These are phyloP conservation scores for Schrenkiella parvula DNA, from an alignment of 345 rosid species.

Conservation along the genomic window DNA sequence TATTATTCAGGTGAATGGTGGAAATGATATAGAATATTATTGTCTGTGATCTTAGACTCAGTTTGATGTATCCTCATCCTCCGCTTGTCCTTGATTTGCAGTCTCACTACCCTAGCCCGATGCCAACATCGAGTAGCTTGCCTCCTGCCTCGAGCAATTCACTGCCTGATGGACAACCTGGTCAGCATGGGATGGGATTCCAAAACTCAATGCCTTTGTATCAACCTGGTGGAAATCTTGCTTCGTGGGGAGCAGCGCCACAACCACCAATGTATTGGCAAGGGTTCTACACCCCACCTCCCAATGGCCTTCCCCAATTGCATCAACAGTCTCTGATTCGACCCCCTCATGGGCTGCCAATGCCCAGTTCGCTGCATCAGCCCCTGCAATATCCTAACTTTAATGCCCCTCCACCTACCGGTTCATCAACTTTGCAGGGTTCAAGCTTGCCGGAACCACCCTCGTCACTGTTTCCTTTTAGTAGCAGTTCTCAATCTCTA, in stretches of 20 bases:
- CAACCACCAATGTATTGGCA: conserved; percentile 89
- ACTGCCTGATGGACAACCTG: conserved; percentile 48
- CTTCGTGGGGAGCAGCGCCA: conserved; percentile 80
- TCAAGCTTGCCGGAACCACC: conserved; percentile 55
- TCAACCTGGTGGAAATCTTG: conserved; percentile 82
- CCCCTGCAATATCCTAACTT: conserved; percentile 73
- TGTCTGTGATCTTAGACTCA: not conserved
- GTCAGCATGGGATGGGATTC: conserved; percentile 59
- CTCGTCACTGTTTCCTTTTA: conserved; percentile 37
- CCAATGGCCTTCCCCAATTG: conserved; percentile 75
- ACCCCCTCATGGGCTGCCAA: conserved; percentile 67
- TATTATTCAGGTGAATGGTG: conserved; percentile 71
- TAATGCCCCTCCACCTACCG: conserved; percentile 49
- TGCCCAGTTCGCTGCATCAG: conserved; percentile 67
- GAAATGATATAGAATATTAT: not conserved
- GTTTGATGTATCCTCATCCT: conserved; percentile 5
- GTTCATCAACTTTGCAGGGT: conserved; percentile 42
- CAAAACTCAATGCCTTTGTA: conserved; percentile 72
- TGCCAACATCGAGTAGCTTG: conserved; percentile 51
- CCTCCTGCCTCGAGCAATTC: conserved; percentile 59
- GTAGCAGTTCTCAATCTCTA: conserved; percentile 39
- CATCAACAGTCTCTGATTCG: conserved; percentile 81
- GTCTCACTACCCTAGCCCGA: conserved; percentile 82
- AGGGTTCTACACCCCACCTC: conserved; percentile 73
- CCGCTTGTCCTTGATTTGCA: conserved; percentile 32